Evolutionary conservation across 2,329 filamentous ascomycete genomes (phyloP).

Genomic region (Didymella glomerata): DNA sequence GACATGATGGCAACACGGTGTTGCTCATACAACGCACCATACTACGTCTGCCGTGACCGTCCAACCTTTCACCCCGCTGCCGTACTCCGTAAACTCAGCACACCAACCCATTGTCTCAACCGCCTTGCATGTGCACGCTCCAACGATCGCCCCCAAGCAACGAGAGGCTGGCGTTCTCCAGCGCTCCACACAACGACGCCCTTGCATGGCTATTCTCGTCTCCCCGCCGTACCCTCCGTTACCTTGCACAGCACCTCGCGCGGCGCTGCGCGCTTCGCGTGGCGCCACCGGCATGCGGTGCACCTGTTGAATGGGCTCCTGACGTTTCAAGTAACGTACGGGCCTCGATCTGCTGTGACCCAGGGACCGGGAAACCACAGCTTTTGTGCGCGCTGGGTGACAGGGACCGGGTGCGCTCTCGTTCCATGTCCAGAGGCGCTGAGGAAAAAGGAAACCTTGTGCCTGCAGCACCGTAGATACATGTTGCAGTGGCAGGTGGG

Average conservation of each 20-base stretch:
- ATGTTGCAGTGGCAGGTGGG: background rate
- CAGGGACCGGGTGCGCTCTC: background rate
- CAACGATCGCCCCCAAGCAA: background rate
- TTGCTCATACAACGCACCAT: slow-evolving; percentile 3
- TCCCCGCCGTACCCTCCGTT: slow-evolving; percentile 4
- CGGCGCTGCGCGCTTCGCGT: slow-evolving; percentile 3
- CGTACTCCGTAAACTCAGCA: background rate
- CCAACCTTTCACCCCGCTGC: slow-evolving; percentile 10
- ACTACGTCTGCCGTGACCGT: slow-evolving; percentile 15
- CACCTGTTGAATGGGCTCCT: slow-evolving; percentile 11
- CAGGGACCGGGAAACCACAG: background rate
- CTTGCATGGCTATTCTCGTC: slow-evolving; percentile 13
- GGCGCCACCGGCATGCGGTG: slow-evolving; percentile 15
- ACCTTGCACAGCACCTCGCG: background rate
- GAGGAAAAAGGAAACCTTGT: slow-evolving; percentile 7
- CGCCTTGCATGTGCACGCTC: slow-evolving; percentile 16
- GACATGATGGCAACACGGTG: background rate
- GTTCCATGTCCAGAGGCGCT: background rate
- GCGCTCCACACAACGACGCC: background rate
- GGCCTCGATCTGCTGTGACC: background rate
- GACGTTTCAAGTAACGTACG: background rate
- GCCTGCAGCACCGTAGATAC: slow-evolving; percentile 6
- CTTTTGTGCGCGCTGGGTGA: background rate
- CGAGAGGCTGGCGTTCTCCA: background rate
- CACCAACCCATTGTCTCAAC: slow-evolving; percentile 3